Percentiles rank a stretch among this genome's conserved stretches.
These are phyloP conservation scores for Xylariomycetidae sp. DNA, from an alignment of 2,329 filamentous ascomycete genomes.

Conservation along the genomic window DNA sequence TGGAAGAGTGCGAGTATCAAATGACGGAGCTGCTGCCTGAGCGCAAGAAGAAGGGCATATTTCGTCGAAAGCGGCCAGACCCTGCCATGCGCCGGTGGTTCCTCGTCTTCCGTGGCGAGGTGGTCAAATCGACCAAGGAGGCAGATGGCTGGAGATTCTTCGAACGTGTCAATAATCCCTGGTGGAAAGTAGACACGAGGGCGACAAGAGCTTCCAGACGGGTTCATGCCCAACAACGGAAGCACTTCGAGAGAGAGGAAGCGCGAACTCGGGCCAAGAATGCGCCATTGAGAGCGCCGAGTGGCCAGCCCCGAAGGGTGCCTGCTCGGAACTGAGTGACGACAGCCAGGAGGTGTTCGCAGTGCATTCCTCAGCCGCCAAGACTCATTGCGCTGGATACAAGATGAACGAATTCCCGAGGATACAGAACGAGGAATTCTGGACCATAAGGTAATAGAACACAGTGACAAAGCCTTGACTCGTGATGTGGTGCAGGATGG, in stretches of 20 bases:
- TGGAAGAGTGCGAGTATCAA: conserved; percentile 15
- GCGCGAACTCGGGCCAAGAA: too few species aligned
- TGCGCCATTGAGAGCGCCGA: too few species aligned
- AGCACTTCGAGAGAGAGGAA: conserved; percentile 12
- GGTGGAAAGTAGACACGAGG: conserved; percentile 15
- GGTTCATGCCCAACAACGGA: conserved; percentile 9
- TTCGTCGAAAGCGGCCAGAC: conserved; percentile 10
- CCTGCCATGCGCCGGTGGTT: conserved; percentile 10
- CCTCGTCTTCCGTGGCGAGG: conserved; percentile 17
- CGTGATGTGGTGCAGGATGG: too few species aligned
- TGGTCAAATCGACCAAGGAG: conserved; percentile 18
- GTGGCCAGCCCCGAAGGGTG: too few species aligned
- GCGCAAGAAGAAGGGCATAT: conserved; percentile 15
- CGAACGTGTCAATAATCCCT: conserved; percentile 16
- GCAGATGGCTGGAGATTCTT: conserved; percentile 15
- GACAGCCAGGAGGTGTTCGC: too few species aligned
- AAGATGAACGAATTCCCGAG: too few species aligned
- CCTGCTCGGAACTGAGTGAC: too few species aligned
- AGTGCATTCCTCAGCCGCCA: too few species aligned
- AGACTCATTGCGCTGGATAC: too few species aligned
- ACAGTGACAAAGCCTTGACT: too few species aligned
- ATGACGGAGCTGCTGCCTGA: conserved; percentile 19
- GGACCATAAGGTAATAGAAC: too few species aligned
- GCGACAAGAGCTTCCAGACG: conserved; percentile 14
- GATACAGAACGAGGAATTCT: too few species aligned